Base-by-base conservation (phyloP, 148 eudicot species). In the Bassia scoparia region DNA sequence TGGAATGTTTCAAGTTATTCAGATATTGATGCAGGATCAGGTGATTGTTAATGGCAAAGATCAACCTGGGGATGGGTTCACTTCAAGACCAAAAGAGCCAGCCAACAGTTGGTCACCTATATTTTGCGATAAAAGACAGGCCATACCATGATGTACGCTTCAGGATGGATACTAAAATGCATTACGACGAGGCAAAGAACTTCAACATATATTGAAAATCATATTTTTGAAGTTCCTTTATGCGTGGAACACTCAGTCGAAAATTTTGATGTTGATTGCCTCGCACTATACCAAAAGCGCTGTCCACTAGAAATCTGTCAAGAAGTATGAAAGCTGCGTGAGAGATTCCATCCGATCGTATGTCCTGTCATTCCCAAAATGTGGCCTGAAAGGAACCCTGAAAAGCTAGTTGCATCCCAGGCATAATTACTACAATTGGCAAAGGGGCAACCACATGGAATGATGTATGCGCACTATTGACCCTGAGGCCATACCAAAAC, bases 381-480 rank as follows among this genome's bases (percentile, higher is more conserved):
- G 97, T 92, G 97, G 97, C 97, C 97, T 1, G 95, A 92, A 80
- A 95, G 97, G 2, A 84, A 79, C 52, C 97, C 97, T 0, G 97
- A 89, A 73, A 92, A 92, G n/a, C n/a, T 65, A 88, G 60, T n/a
- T 29, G 74, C 92, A 3, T 95, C 89, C 34, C 95, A 89, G 79
- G 95, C 90, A n/a, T 3, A 92, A n/a, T n/a, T 92, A 64, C 67
- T 92, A 10, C 89, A n/a, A 88, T 61, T 89, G 92, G 94, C 97
- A 92, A 61, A 78, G 83, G 67, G 74, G 87, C n/a, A n/a, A 70
- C 89, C 97, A 23, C 89, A 89, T 87, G 95, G 89, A 68, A 92
- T 92, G 97, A 92, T 92, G 97, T 92, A 92, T 50, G 72, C 66
- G 20, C 95, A 92, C n/a, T 46, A 84, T 92, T 41, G 85, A n/a